These are phyloP conservation scores for Cutaneotrichosporon sp. DNA, from an alignment of 1,284 basidiomycete species.

Conservation along the genomic window DNA sequence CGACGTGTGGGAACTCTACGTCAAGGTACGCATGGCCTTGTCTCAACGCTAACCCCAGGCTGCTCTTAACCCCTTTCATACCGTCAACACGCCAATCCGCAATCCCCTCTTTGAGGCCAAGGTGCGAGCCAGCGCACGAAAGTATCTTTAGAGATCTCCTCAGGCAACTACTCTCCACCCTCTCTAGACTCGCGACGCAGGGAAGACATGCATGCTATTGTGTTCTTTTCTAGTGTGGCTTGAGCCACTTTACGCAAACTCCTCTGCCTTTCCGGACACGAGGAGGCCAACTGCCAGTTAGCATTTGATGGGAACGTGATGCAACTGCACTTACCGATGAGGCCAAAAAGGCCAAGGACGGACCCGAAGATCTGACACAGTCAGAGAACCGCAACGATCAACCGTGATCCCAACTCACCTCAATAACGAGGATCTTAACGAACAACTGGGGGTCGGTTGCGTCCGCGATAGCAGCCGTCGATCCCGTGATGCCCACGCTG, in stretches of 20 bases:
- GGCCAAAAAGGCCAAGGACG: constrained; percentile 81
- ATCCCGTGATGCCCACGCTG: constrained; percentile 84
- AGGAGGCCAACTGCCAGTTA: constrained; percentile 44
- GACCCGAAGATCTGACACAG: constrained; percentile 92
- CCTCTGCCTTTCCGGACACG: constrained; percentile 50
- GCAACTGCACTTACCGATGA: constrained; percentile 64
- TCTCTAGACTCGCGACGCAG: too few species aligned
- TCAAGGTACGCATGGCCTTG: too few species aligned
- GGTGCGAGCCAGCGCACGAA: constrained; percentile 79
- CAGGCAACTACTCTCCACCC: too few species aligned
- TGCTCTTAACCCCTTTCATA: constrained; percentile 86
- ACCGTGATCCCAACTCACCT: too few species aligned
- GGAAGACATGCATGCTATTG: constrained; percentile 25
- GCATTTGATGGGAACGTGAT: constrained; percentile 7
- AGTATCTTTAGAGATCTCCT: constrained; percentile 59
- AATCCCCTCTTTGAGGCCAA: constrained; percentile 74
- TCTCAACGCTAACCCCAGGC: constrained; percentile 60
- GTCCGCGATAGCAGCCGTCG: constrained; percentile 84
- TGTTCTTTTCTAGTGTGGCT: constrained; percentile 5
- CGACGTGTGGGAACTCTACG: constrained; percentile 91
- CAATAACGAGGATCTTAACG: constrained; percentile 89
- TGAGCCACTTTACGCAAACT: constrained; percentile 37
- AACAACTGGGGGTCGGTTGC: constrained; percentile 88
- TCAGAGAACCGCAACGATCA: too few species aligned
- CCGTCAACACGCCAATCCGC: constrained; percentile 73